phyloP scores from a whole-genome alignment of 2,329 filamentous ascomycete genomes.

The Fusarium anguioides region DNA sequence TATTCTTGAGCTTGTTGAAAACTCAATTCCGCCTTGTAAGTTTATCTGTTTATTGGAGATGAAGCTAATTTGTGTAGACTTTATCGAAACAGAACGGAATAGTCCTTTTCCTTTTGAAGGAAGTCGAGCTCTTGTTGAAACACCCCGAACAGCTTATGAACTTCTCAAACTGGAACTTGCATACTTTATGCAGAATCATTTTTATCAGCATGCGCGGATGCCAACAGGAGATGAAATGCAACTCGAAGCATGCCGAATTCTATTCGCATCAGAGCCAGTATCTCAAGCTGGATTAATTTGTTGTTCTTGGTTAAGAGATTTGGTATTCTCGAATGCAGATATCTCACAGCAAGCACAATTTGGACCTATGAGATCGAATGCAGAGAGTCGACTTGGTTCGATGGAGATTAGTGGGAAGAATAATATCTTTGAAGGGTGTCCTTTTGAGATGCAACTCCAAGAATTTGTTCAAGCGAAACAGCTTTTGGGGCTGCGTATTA shows the following conservation, averaged over 20 bases:
- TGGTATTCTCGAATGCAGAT: conserved; percentile 23
- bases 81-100: conserved; percentile 39
- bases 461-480: conserved; percentile 31
- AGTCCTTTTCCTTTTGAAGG: conserved; percentile 38
- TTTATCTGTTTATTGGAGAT: no score
- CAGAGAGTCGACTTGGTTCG: conserved; percentile 38
- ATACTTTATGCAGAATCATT: conserved; percentile 42
- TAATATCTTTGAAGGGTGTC: conserved; percentile 45
- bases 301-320: conserved; percentile 36
- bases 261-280: conserved; percentile 22
- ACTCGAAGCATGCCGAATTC: conserved; percentile 35
- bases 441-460: conserved; percentile 42
- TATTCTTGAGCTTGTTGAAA: conserved; percentile 53
- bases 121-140: conserved; percentile 31
- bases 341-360: conserved; percentile 41
- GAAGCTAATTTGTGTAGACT: conserved; percentile 28
- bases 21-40: conserved; percentile 56
- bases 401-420: conserved; percentile 46
- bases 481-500: conserved; percentile 9
- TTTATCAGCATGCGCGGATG: conserved; percentile 30
- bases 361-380: conserved; percentile 38
- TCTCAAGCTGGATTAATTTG: not conserved
- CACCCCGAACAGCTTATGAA: conserved; percentile 37
- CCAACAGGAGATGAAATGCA: conserved; percentile 37
- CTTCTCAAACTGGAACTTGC: conserved; percentile 36